phyloP scores from a whole-genome alignment of 2,329 filamentous ascomycete genomes.

The Apiospora aurea region DNA sequence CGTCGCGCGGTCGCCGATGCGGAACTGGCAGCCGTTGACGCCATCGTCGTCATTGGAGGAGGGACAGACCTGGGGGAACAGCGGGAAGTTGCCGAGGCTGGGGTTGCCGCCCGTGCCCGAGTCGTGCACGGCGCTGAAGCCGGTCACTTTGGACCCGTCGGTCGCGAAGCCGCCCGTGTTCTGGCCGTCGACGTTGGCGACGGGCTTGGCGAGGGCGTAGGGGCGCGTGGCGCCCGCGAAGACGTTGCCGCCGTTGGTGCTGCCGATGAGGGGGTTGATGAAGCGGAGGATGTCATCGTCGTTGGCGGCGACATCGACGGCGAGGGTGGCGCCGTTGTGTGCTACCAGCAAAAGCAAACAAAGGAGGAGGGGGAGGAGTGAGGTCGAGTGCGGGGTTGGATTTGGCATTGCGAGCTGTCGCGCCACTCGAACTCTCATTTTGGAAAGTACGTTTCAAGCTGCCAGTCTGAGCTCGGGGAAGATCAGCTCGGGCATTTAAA shows the following conservation, averaged over 20 bases:
- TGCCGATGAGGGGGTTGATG: conserved; percentile 60
- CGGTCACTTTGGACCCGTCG: conserved; percentile 56
- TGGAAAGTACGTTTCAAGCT: neutral
- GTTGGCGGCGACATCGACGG: neutral
- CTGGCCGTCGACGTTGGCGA: conserved; percentile 57
- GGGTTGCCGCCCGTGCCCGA: conserved; percentile 53
- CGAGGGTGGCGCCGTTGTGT: neutral
- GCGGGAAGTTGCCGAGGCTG: conserved; percentile 54
- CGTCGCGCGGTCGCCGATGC: conserved; percentile 53
- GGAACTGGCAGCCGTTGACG: conserved; percentile 63
- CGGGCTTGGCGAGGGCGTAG: conserved; percentile 63
- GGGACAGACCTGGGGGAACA: conserved; percentile 53
- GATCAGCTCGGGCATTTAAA: neutral
- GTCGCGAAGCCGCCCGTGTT: conserved; percentile 54
- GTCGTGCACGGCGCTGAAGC: conserved; percentile 57
- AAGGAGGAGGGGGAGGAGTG: neutral
- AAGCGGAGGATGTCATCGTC: conserved; percentile 37
- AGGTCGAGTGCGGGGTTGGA: neutral
- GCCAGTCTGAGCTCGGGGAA: neutral
- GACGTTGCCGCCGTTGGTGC: conserved; percentile 63
- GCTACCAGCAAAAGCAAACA: neutral
- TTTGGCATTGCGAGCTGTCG: neutral
- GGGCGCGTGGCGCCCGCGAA: conserved; percentile 63
- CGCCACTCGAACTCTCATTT: neutral
- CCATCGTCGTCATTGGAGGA: conserved; percentile 55